Base-by-base conservation (phyloP, 352 stramenopile species). In the Aphanomyces euteiches region DNA sequence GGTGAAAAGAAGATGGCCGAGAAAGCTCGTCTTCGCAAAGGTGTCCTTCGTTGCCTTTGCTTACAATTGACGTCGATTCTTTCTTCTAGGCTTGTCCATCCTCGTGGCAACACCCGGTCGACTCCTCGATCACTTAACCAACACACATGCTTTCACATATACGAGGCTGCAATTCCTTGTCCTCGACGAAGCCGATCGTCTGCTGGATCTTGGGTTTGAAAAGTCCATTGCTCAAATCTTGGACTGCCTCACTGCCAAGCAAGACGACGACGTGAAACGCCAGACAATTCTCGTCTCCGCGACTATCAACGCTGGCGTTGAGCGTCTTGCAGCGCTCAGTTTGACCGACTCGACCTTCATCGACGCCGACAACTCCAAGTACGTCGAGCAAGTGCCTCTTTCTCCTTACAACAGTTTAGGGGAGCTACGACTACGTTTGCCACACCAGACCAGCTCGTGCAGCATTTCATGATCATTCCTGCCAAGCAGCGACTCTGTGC, bases 151-250 rank as follows among this genome's bases (percentile, higher is more conserved):
- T 1, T 61, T 73, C 54, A 47, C 61, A 17, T 71, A 81, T 41
- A 67, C 58, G 7, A 38, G 64, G 17, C 91, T 99, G 56, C 95
- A 99, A 75, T 93, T 99, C 79, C 79, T 99, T 59, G 97, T 99
- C 61, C 85, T 99, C 21, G 97, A 99, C 77, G 98, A 99, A 82
- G 98, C 97, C 34, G 96, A 99, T 86, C 86, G 93, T 66, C 98
- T 98, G 90, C 78, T 98, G 3, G 92, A 98, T 67, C 98, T 98
- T 79, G 95, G 95, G 74, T 98, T 98, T 65, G 92, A 98, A 73
- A 89, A 96, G 21, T 94, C 99, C 80, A 99, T 99, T 76, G 91
- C 96, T 72, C 87, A 94, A 47, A 99, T 99, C 75, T 97, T 99
- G 15, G 92, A 99, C 82, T 74, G 37, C 63, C 19, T 74, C 10